These are phyloP conservation scores for Eucalyptus victrix DNA, from an alignment of 345 rosid genomes.

Conservation along the genomic window DNA sequence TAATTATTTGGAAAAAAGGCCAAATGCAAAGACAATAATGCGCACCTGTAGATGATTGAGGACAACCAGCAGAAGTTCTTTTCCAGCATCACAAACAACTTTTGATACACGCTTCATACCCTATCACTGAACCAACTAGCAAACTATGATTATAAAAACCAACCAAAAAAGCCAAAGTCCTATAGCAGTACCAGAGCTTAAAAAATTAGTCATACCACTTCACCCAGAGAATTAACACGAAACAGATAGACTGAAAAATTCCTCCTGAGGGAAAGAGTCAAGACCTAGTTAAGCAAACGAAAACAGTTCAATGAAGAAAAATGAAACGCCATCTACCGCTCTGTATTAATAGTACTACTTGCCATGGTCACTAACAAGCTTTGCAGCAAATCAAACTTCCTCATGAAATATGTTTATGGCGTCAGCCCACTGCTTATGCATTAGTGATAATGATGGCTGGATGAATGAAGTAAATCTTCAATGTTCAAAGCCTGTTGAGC, in stretches of 20 bases:
- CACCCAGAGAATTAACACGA: constrained; percentile 72
- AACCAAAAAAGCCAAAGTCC: not conserved
- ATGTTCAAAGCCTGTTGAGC: constrained; percentile 94
- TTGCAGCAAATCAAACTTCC: constrained; percentile 69
- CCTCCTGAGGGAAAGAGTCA: constrained; percentile 89
- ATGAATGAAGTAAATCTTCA: constrained; percentile 77
- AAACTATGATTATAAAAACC: not conserved
- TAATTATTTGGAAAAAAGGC: not conserved
- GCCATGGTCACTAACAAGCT: constrained; percentile 69
- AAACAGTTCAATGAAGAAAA: not conserved
- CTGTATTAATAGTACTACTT: constrained; percentile 4
- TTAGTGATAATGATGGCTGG: constrained; percentile 60
- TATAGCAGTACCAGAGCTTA: not conserved
- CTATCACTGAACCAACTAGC: constrained; percentile 13
- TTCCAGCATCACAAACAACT: constrained; percentile 79
- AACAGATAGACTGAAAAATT: constrained; percentile 87
- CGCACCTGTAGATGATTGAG: constrained; percentile 85
- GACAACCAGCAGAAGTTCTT: constrained; percentile 78
- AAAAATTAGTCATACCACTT: constrained; percentile 48
- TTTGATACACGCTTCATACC: constrained; percentile 84
- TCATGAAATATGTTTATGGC: constrained; percentile 62
- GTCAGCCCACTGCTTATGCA: constrained; percentile 86
- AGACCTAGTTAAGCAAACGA: constrained; percentile 31
- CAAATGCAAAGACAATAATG: not conserved
- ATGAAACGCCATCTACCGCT: not conserved